Base-by-base conservation (phyloP, 2,329 filamentous ascomycete species). In the Piedraia hortae region DNA sequence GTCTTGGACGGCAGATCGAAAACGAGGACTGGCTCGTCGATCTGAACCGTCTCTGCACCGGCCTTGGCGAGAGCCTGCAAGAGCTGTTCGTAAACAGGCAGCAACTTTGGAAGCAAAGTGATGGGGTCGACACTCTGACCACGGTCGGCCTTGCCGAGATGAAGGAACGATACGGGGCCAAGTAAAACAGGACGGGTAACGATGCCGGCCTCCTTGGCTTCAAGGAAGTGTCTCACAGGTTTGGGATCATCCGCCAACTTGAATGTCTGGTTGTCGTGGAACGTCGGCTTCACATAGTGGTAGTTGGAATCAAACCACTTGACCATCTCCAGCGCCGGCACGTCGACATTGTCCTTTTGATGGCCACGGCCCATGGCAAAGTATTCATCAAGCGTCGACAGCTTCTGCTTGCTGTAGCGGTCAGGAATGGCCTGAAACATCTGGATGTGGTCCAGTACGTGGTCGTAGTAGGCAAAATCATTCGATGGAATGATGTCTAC, bases 291-390 rank as follows among this genome's bases (percentile, higher is more conserved):
- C 57, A 93, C 85, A 53, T 97, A 97, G 65, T 93, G 85, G 70
- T 97, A 97, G 72, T 97, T 97, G 35, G 78, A 90, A 63, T 97
- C 85, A 48, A 97, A 97, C 85, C 85, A 97, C 64, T 97, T 97
- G 43, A 97, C 85, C 85, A 97, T 97, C 64, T 97, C 85, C 22
- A 39, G 30, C n/a, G 29, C 46, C 39, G 82, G 77, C 35, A 93
- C 85, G 52, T 97, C 85, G 39, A 93, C 62, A 50, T 74, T 65
- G 45, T 68, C 65, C 67, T 77, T 88, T 58, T 97, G 85, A 57
- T 88, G 80, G 47, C 85, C 85, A 69, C 85, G 75, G 45, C 85
- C 85, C 77, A 97, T 90, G 53, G 85, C 85, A 46, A 97, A 97
- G 69, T 91, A 93, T 58, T 89, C 70, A 56, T 97, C 85, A 48